These are phyloP conservation scores for Septoria linicola DNA, from an alignment of 2,329 filamentous ascomycete genomes.

Conservation along the genomic window DNA sequence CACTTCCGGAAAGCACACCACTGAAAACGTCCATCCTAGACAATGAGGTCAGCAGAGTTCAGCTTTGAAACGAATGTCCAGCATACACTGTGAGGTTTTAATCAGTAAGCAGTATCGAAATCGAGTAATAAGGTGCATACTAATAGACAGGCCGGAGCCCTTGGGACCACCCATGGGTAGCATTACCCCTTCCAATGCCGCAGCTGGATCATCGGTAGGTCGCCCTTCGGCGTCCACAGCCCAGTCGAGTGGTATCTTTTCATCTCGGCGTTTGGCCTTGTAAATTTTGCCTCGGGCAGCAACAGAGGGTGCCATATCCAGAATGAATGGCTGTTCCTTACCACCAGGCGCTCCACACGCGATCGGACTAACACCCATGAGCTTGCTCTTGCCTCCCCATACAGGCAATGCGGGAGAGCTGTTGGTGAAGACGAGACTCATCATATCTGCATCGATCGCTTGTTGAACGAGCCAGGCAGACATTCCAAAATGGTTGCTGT, in stretches of 20 bases:
- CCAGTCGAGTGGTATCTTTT: constrained; percentile 72
- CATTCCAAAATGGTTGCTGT: constrained; percentile 84
- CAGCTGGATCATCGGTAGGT: constrained; percentile 57
- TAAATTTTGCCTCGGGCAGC: constrained; percentile 72
- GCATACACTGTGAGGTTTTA: neutral
- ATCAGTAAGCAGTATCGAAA: neutral
- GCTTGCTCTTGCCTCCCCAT: constrained; percentile 66
- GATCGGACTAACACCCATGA: constrained; percentile 73
- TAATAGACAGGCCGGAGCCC: constrained; percentile 71
- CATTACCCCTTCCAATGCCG: constrained; percentile 75
- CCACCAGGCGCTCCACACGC: constrained; percentile 72
- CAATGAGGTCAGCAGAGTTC: constrained; percentile 1
- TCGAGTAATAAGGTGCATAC: constrained; percentile 43
- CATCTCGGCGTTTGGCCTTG: constrained; percentile 65
- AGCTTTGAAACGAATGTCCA: neutral
- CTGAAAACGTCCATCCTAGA: constrained; percentile 77
- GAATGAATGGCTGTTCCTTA: constrained; percentile 61
- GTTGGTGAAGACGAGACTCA: constrained; percentile 63
- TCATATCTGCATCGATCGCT: constrained; percentile 66
- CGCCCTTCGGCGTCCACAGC: constrained; percentile 68
- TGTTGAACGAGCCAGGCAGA: constrained; percentile 76
- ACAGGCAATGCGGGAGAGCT: constrained; percentile 68
- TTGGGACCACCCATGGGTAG: constrained; percentile 83
- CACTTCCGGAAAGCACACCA: constrained; percentile 71
- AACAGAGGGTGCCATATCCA: constrained; percentile 72